Conservation (phyloP, 495 filamentous ascomycete genomes). For the Antarctomyces pellizariae region DNA sequence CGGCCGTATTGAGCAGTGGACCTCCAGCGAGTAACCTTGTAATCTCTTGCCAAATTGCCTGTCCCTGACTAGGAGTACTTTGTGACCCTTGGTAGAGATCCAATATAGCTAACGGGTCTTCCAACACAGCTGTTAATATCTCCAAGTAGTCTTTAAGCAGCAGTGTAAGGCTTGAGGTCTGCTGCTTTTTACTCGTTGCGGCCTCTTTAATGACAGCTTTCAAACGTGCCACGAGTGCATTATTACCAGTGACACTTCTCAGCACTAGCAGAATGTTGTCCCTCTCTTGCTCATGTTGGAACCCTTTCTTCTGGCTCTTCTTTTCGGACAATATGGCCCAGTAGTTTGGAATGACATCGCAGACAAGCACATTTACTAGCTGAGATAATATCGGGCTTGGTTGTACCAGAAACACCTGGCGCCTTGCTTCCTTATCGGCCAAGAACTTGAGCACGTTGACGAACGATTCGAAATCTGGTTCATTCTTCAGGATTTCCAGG, state of each 20-base stretch:
- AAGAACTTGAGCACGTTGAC: conserved; percentile 28
- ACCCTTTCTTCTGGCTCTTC: conserved; percentile 16
- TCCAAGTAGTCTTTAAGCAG: conserved; percentile 21
- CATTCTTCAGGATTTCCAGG: conserved; percentile 34
- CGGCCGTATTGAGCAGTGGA: conserved; percentile 42
- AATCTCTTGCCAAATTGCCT: conserved; percentile 42
- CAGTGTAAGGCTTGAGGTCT: conserved; percentile 15
- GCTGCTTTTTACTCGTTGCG: conserved; percentile 12
- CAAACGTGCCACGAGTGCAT: conserved; percentile 39
- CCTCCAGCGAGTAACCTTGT: conserved; percentile 38
- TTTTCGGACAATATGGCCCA: conserved; percentile 42
- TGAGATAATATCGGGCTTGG: conserved; percentile 42
- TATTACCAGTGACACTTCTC: conserved; percentile 46
- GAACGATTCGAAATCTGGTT: conserved; percentile 38
- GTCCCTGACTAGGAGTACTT: conserved; percentile 11
- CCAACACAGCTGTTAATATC: conserved; percentile 28
- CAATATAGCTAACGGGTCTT: conserved; percentile 31
- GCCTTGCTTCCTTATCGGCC: conserved; percentile 12
- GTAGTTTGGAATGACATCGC: conserved; percentile 47
- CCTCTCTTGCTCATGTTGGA: conserved; percentile 11
- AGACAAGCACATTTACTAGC: conserved; percentile 44
- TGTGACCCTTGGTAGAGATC: conserved; percentile 11
- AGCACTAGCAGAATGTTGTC: conserved; percentile 39
- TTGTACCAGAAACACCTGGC: conserved; percentile 27
- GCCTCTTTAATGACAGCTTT: conserved; percentile 27